Conservation (phyloP, 371 early-diverging fungal genomes). For the Ecytonucleospora hepatopenaei region DNA sequence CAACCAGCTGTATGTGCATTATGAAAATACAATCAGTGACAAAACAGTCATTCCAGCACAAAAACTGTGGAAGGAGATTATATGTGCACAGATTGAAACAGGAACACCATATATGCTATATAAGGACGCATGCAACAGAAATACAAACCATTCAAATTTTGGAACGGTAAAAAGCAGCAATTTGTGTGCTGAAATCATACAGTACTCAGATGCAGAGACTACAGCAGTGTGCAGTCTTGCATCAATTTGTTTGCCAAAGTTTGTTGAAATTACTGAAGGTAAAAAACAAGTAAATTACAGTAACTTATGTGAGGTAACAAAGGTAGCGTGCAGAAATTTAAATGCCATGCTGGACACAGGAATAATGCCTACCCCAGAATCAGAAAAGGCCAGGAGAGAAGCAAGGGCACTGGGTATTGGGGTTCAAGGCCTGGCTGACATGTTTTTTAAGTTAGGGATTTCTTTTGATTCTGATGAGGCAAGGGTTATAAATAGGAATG, state of each 20-base stretch:
- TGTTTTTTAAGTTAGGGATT: constrained; percentile 78
- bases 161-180: constrained; percentile 78
- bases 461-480: constrained; percentile 90
- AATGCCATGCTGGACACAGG: constrained; percentile 90
- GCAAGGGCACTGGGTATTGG: constrained; percentile 94
- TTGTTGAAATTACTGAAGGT: constrained; percentile 60
- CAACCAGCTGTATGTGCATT: constrained; percentile 68
- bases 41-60: constrained; percentile 63
- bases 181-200: constrained; percentile 71
- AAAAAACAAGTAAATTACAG: constrained; percentile 49
- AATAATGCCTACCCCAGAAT: constrained; percentile 85
- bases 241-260: constrained; percentile 82
- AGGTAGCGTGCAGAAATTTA: constrained; percentile 74
- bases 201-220: constrained; percentile 84
- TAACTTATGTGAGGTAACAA: constrained; percentile 60
- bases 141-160: constrained; percentile 82
- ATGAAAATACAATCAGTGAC: constrained; percentile 71
- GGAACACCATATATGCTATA: constrained; percentile 97
- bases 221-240: constrained; percentile 97
- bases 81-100: constrained; percentile 93
- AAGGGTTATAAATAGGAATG: constrained; percentile 68
- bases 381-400: constrained; percentile 71
- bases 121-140: constrained; percentile 90
- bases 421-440: constrained; percentile 94
- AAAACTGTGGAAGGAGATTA: constrained; percentile 90